These are phyloP conservation scores for Xylaria sp. DNA, from an alignment of 2,329 filamentous ascomycete genomes.

Conservation along the genomic window DNA sequence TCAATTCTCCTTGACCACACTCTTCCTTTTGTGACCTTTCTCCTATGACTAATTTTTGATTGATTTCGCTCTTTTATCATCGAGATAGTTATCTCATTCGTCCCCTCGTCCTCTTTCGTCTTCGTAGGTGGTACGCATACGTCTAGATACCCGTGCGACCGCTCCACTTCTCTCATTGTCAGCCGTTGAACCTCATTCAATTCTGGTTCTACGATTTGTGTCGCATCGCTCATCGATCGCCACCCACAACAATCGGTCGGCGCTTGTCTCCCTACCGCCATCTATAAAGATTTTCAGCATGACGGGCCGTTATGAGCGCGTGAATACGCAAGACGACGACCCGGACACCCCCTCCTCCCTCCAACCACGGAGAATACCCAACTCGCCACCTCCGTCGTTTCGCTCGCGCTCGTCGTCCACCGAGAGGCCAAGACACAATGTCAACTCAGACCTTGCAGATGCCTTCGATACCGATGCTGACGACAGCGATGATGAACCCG, in stretches of 20 bases:
- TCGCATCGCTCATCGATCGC: neutral
- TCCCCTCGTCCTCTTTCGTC: constrained; percentile 4
- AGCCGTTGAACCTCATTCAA: neutral
- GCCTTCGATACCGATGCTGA: constrained; percentile 87
- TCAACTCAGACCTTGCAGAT: constrained; percentile 85
- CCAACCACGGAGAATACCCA: constrained; percentile 51
- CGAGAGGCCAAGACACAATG: constrained; percentile 52
- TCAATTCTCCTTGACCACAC: neutral
- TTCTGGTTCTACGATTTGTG: neutral
- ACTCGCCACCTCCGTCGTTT: constrained; percentile 81
- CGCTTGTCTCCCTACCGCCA: neutral
- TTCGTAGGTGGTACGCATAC: neutral
- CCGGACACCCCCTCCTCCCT: constrained; percentile 41
- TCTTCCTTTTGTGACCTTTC: constrained; percentile 20
- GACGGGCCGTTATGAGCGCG: constrained; percentile 64
- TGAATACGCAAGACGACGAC: constrained; percentile 64
- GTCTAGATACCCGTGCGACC: neutral
- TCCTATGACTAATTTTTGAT: constrained; percentile 20
- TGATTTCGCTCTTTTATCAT: neutral
- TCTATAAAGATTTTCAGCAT: constrained; percentile 43
- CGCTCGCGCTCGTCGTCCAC: constrained; percentile 80
- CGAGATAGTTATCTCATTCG: neutral
- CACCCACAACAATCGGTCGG: neutral
- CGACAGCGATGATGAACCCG: constrained; percentile 71
- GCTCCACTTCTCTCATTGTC: neutral